These are phyloP conservation scores for Arbutus unedo DNA, from an alignment of 148 eudicot genomes.

Conservation along the genomic window DNA sequence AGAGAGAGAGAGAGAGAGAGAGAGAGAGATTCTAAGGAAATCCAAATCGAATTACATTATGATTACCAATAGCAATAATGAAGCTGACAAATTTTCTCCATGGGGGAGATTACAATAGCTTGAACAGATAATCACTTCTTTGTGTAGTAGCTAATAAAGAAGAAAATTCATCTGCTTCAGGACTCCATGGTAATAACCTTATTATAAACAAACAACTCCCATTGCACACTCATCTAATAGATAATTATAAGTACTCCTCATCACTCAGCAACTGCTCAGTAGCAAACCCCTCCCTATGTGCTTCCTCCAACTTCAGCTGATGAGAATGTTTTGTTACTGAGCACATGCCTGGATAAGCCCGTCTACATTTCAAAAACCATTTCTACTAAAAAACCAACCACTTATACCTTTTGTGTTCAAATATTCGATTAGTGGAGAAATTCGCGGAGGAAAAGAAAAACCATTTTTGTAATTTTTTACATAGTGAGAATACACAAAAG, in stretches of 20 bases:
- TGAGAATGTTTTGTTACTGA: constrained; percentile 42
- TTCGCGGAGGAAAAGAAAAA: not conserved
- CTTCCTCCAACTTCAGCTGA: constrained; percentile 1
- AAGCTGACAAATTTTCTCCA: constrained; percentile 54
- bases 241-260: not conserved
- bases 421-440: not conserved
- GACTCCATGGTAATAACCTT: constrained; percentile 28
- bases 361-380: not conserved
- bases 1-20: constrained; percentile 4
- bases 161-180: constrained; percentile 63
- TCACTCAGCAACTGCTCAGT: constrained; percentile 23
- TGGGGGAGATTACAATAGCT: constrained; percentile 17
- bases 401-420: not conserved
- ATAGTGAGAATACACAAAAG: too few species aligned
- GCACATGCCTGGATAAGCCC: constrained; percentile 32
- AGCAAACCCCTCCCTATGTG: constrained; percentile 21
- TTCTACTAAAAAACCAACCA: not conserved
- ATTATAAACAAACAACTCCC: constrained; percentile 15
- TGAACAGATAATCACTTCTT: not conserved
- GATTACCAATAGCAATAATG: constrained; percentile 35
- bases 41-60: not conserved
- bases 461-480: not conserved
- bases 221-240: not conserved
- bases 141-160: not conserved
- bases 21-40: not conserved